These are phyloP conservation scores for Dactylorhiza incarnata DNA, from an alignment of 106 monocot genomes.

Conservation along the genomic window DNA sequence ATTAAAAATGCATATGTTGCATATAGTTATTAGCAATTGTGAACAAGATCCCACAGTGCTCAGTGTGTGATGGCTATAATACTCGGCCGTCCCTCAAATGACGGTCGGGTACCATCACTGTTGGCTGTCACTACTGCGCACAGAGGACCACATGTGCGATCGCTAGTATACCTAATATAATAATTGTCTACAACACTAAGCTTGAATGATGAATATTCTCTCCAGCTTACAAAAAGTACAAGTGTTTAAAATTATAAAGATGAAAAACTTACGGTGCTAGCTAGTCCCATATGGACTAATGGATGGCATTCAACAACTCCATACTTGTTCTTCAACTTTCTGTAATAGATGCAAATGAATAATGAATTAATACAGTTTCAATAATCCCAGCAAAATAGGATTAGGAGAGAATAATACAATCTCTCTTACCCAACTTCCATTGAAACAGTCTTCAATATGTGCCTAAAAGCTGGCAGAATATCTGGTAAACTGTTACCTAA, in stretches of 20 bases:
- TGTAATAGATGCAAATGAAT: conserved; percentile 15
- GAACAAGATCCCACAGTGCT: too few species aligned
- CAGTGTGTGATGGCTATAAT: too few species aligned
- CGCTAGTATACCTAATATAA: background rate
- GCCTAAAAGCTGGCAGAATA: conserved; percentile 82
- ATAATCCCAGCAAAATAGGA: background rate
- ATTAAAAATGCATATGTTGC: background rate
- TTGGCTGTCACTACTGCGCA: too few species aligned
- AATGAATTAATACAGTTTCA: conserved; percentile 1
- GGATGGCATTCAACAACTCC: conserved; percentile 86
- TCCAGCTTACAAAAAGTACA: background rate
- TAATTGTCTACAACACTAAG: background rate
- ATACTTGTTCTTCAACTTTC: conserved; percentile 48
- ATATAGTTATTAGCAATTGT: background rate
- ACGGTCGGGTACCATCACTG: too few species aligned
- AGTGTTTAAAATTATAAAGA: background rate
- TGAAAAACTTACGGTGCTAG: conserved; percentile 60
- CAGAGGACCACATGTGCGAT: too few species aligned
- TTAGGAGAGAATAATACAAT: background rate
- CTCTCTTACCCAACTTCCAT: conserved; percentile 53
- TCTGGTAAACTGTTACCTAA: conserved; percentile 43
- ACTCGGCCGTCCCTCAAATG: too few species aligned
- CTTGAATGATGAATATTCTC: background rate
- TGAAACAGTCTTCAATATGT: conserved; percentile 30
- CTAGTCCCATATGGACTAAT: conserved; percentile 66